These are phyloP conservation scores for Candida insectorum DNA, from an alignment of 805 yeast species.

Conservation along the genomic window DNA sequence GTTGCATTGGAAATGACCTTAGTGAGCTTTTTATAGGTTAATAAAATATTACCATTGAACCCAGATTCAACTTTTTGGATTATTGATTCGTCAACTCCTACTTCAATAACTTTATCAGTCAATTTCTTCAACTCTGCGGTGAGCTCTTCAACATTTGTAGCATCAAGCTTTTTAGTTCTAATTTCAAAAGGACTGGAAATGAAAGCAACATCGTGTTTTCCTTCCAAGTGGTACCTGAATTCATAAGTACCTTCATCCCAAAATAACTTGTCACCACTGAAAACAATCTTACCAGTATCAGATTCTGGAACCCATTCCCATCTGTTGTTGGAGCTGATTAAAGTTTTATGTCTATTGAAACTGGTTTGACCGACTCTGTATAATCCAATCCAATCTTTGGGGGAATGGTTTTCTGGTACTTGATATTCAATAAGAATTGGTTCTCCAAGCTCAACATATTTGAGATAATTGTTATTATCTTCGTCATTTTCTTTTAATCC, in stretches of 20 bases:
- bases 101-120: slow-evolving; percentile 27
- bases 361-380: slow-evolving; percentile 63
- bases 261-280: slow-evolving; percentile 45
- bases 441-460: slow-evolving; percentile 40
- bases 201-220: slow-evolving; percentile 66
- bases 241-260: slow-evolving; percentile 75
- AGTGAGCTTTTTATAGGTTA: slow-evolving; percentile 24
- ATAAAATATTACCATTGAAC: slow-evolving; percentile 22
- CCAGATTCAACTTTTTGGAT: slow-evolving; percentile 21
- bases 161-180: slow-evolving; percentile 35
- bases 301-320: slow-evolving; percentile 49
- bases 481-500: slow-evolving; percentile 16
- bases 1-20: slow-evolving; percentile 30
- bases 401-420: slow-evolving; percentile 46
- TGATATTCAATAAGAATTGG: slow-evolving; percentile 55
- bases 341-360: slow-evolving; percentile 51
- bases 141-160: slow-evolving; percentile 29
- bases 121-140: slow-evolving; percentile 30
- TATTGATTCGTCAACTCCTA: slow-evolving; percentile 25
- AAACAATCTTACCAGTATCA: slow-evolving; percentile 46
- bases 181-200: slow-evolving; percentile 68
- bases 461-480: slow-evolving; percentile 9
- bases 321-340: slow-evolving; percentile 60
- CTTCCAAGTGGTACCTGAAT: slow-evolving; percentile 65
- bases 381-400: slow-evolving; percentile 73